A percentile compares a stretch with the other conserved stretches of the same genome.
Evolutionary conservation across 2,329 filamentous ascomycete species (phyloP).

Genomic region (Fusarium bactridioides): DNA sequence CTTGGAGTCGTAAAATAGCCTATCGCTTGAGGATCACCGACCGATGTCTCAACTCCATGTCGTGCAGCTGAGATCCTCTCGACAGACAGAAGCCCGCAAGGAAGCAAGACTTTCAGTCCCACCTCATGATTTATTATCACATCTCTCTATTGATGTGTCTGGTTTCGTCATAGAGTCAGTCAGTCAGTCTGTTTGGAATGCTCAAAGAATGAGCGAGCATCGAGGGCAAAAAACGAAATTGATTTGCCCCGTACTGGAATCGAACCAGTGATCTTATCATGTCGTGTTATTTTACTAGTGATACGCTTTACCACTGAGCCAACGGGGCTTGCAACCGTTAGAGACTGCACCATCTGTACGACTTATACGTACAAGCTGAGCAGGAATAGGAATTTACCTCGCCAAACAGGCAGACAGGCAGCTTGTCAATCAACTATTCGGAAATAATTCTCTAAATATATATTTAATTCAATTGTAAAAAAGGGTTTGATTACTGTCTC

Average conservation of each 20-base stretch:
- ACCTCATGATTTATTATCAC: neutral
- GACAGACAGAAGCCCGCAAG: neutral
- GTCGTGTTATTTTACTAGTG: constrained; percentile 1
- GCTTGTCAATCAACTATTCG: neutral
- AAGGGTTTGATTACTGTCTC: rapidly evolving
- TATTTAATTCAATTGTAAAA: neutral
- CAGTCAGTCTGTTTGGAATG: neutral
- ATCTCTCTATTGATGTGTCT: neutral
- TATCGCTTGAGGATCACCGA: neutral
- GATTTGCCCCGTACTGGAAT: neutral
- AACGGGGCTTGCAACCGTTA: neutral
- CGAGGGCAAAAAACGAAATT: neutral
- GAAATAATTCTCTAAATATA: neutral
- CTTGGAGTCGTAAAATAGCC: neutral
- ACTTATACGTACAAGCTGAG: neutral
- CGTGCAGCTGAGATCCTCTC: neutral
- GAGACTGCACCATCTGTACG: rapidly evolving
- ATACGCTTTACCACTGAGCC: constrained; percentile 10
- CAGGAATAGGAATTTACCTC: neutral
- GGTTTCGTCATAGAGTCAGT: neutral
- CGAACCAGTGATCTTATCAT: constrained; percentile 8
- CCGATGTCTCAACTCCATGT: neutral
- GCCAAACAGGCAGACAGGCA: neutral
- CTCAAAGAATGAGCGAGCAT: neutral
- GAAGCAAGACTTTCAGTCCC: neutral